Conservation (phyloP, 2,329 filamentous ascomycete species). For the Verticillium dahliae region DNA sequence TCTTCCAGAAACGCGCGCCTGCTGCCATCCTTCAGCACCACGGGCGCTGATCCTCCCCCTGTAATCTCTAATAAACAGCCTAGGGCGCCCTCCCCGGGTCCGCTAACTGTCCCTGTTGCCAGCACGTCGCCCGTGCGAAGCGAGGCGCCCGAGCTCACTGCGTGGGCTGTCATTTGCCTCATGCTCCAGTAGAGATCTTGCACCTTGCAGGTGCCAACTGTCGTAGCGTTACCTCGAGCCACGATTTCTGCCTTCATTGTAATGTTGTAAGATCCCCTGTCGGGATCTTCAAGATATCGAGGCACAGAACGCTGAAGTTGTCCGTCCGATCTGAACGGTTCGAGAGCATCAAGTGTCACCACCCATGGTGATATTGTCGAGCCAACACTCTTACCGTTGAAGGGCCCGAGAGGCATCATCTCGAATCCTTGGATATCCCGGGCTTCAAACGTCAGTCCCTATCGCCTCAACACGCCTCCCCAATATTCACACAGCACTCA, state of each 20-base stretch:
- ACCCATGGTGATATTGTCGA: slow-evolving; percentile 58
- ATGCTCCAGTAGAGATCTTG: slow-evolving; percentile 30
- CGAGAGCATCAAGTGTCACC: slow-evolving; percentile 52
- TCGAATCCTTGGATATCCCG: slow-evolving; percentile 57
- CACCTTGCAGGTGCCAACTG: slow-evolving; percentile 21
- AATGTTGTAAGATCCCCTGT: slow-evolving; percentile 27
- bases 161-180: slow-evolving; percentile 27
- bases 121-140: slow-evolving; percentile 32
- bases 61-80: slow-evolving; percentile 35
- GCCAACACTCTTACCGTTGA: slow-evolving; percentile 55
- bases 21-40: slow-evolving; percentile 20
- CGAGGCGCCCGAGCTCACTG: slow-evolving; percentile 28
- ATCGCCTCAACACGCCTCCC: slow-evolving; percentile 11
- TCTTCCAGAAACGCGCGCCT: slow-evolving; percentile 29
- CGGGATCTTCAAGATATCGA: slow-evolving; percentile 25
- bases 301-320: slow-evolving; percentile 15
- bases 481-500: slow-evolving; percentile 16
- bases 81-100: slow-evolving; percentile 21
- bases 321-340: slow-evolving; percentile 44
- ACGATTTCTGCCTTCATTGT: slow-evolving; percentile 20
- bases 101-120: slow-evolving; percentile 34
- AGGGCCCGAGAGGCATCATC: slow-evolving; percentile 54
- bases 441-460: slow-evolving; percentile 22
- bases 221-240: slow-evolving; percentile 13
- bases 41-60: slow-evolving; percentile 23